Percentiles rank a stretch among this genome's conserved stretches.
Evolutionary conservation across 768 basidiomycete species (phyloP).

Genomic region (Psilocybe sp.): DNA sequence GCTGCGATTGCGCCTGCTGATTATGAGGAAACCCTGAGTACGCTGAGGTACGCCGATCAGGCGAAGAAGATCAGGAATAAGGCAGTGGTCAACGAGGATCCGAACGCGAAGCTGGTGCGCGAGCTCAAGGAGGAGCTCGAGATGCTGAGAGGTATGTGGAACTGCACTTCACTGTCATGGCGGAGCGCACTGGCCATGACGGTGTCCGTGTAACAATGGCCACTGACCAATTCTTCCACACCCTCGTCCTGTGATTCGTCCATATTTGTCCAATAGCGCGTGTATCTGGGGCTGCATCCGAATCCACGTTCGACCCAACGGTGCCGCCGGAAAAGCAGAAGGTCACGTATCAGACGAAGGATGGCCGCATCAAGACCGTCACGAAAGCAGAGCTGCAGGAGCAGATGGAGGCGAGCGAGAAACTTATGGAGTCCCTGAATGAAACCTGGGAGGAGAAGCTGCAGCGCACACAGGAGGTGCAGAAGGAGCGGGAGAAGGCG

Average conservation of each 20-base stretch:
- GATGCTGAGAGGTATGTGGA: conserved; percentile 71
- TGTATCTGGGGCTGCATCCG: conserved; percentile 63
- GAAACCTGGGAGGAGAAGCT: conserved; percentile 98
- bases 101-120: conserved; percentile 96
- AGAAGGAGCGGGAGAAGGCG: conserved; percentile 96
- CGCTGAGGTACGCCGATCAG: conserved; percentile 95
- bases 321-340: conserved; percentile 94
- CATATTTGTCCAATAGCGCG: conserved; percentile 46
- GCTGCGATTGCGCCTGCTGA: conserved; percentile 98
- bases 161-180: conserved; percentile 20
- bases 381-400: conserved; percentile 98
- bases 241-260: conserved; percentile 2
- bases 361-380: conserved; percentile 91
- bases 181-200: no score
- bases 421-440: conserved; percentile 89
- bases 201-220: no score
- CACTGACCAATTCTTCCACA: no score
- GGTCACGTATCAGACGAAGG: conserved; percentile 90
- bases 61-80: conserved; percentile 99
- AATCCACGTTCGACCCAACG: conserved; percentile 81
- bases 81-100: conserved; percentile 98
- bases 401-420: conserved; percentile 93
- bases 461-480: conserved; percentile 87
- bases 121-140: conserved; percentile 99
- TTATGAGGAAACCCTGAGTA: conserved; percentile 96